Evolutionary conservation across 805 yeast genomes (phyloP).

Genomic region (Pichia heedii): DNA sequence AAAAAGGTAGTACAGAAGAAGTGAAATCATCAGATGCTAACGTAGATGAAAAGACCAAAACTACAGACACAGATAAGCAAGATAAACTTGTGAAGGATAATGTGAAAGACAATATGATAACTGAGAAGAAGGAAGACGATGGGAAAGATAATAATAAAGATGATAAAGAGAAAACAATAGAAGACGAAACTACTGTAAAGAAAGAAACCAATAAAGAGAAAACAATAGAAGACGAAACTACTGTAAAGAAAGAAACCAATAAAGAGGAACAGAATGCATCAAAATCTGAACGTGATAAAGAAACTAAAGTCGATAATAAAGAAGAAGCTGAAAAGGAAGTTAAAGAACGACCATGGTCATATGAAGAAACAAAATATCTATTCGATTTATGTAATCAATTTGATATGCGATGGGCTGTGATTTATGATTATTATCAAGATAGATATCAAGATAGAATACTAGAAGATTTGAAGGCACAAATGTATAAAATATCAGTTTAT

Average conservation of each 20-base stretch:
- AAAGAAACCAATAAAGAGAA: too few relatives aligned
- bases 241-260: neutral
- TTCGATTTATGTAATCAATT: constrained; percentile 54
- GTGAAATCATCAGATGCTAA: neutral
- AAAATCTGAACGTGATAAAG: neutral
- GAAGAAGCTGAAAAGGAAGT: neutral
- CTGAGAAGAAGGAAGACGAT: too few relatives aligned
- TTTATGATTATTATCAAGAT: constrained; percentile 47
- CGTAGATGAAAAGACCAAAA: neutral
- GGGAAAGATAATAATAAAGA: too few relatives aligned
- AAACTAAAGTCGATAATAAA: neutral
- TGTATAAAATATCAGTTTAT: constrained; percentile 58
- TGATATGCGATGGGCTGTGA: constrained; percentile 65
- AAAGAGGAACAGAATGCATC: neutral
- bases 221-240: neutral
- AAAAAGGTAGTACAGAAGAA: neutral
- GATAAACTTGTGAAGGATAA: too few relatives aligned
- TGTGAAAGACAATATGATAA: too few relatives aligned
- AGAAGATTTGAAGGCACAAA: constrained; percentile 80
- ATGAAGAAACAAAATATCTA: constrained; percentile 69
- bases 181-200: too few relatives aligned
- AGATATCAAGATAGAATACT: constrained; percentile 41
- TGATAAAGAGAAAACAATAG: too few relatives aligned
- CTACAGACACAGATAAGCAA: too few relatives aligned
- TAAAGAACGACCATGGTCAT: constrained; percentile 43